A percentile compares a stretch with the other conserved stretches of the same genome.
These are phyloP conservation scores for Gossypium mustelinum DNA, from an alignment of 345 rosid species.

Conservation along the genomic window DNA sequence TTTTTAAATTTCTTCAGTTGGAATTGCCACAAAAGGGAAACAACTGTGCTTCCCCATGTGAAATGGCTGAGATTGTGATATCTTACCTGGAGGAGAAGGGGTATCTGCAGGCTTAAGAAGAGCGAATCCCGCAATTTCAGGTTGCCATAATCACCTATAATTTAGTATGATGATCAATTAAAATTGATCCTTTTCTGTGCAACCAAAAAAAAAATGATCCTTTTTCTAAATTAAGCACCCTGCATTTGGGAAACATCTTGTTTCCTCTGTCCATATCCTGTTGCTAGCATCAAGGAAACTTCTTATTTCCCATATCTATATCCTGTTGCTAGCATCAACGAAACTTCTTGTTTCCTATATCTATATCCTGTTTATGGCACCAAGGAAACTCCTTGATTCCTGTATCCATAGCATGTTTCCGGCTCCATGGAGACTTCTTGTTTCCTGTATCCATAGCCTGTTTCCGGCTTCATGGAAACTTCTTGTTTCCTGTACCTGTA, in stretches of 20 bases:
- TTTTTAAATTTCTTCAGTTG: constrained; percentile 43
- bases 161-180: not conserved
- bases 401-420: constrained; percentile 1
- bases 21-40: constrained; percentile 36
- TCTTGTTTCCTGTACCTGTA: constrained; percentile 5
- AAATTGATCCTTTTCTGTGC: not conserved
- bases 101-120: constrained; percentile 43
- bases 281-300: constrained; percentile 21
- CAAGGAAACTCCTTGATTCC: constrained; percentile 11
- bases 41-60: constrained; percentile 42
- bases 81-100: constrained; percentile 64
- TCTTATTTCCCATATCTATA: constrained; percentile 16
- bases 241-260: constrained; percentile 24
- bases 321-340: not conserved
- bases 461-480: constrained; percentile 10
- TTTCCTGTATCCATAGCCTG: constrained; percentile 6
- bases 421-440: constrained; percentile 6
- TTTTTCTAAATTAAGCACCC: too few species aligned
- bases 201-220: too few species aligned
- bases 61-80: constrained; percentile 65
- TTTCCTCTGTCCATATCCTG: constrained; percentile 9
- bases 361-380: not conserved
- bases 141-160: not conserved
- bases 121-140: not conserved
- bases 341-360: not conserved